Evolutionary conservation across 805 yeast species (phyloP).

Genomic region (Suhomyces sp.): DNA sequence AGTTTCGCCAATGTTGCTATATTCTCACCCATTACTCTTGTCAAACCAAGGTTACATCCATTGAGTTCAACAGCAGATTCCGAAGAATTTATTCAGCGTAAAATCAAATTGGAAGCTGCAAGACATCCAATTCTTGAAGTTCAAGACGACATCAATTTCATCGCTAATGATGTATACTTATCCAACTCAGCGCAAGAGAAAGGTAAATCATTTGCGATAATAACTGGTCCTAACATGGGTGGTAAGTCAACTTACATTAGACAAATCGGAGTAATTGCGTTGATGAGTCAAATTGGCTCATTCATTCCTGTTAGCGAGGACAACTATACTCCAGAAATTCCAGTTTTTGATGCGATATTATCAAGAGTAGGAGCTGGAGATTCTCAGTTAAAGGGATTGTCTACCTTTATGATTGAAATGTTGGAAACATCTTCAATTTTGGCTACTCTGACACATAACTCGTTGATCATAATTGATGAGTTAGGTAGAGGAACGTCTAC

Average conservation of each 20-base stretch:
- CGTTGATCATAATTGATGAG: slow-evolving; percentile 89
- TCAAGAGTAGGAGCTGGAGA: slow-evolving; percentile 99
- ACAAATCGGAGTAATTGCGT: slow-evolving; percentile 81
- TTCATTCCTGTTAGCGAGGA: slow-evolving; percentile 68
- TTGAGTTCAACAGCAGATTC: slow-evolving; percentile 33
- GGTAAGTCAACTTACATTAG: slow-evolving; percentile 93
- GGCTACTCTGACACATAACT: slow-evolving; percentile 71
- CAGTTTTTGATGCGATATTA: slow-evolving; percentile 85
- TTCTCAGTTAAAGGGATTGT: slow-evolving; percentile 93
- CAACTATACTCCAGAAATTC: slow-evolving; percentile 57
- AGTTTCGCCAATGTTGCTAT: slow-evolving; percentile 83
- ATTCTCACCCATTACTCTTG: slow-evolving; percentile 76
- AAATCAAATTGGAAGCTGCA: slow-evolving; percentile 63
- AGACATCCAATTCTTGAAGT: slow-evolving; percentile 94
- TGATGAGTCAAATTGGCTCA: slow-evolving; percentile 88
- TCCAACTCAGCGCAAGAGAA: slow-evolving; percentile 38
- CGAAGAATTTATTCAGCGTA: slow-evolving; percentile 37
- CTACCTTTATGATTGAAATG: slow-evolving; percentile 97
- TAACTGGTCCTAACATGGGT: slow-evolving; percentile 98
- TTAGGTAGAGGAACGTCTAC: slow-evolving; percentile 89
- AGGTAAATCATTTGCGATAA: slow-evolving; percentile 68
- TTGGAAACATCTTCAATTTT: slow-evolving; percentile 87
- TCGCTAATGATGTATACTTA: slow-evolving; percentile 83
- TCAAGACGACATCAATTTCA: slow-evolving; percentile 87
- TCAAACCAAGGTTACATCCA: slow-evolving; percentile 68